Percentiles rank a stretch among this genome's conserved stretches.
Evolutionary conservation across 495 filamentous ascomycete genomes (phyloP).

Genomic region (Diplogelasinospora grovesii): DNA sequence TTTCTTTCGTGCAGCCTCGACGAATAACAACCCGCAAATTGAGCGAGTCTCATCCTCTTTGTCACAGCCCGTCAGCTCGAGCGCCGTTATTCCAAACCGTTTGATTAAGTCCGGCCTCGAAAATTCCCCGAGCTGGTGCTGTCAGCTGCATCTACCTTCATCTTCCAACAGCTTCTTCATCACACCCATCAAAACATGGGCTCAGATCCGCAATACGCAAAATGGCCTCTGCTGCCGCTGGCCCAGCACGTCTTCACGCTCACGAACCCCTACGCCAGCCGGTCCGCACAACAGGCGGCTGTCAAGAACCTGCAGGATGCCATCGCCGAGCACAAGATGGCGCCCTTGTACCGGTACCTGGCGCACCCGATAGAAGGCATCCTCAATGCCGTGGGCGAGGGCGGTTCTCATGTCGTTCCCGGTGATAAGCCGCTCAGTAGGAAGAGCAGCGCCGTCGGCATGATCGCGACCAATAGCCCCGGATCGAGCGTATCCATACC

Average conservation of each 20-base stretch:
- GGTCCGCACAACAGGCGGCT: constrained; percentile 60
- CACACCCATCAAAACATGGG: constrained; percentile 55
- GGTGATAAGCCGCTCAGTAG: constrained; percentile 46
- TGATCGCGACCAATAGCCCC: constrained; percentile 63
- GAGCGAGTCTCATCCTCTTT: too few species aligned
- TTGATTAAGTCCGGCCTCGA: too few species aligned
- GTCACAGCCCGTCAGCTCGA: too few species aligned
- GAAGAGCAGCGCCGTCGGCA: constrained; percentile 56
- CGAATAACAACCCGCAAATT: too few species aligned
- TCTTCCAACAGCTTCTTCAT: neutral
- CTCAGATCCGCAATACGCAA: constrained; percentile 92
- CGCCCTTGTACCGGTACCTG: constrained; percentile 89
- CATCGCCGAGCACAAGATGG: constrained; percentile 91
- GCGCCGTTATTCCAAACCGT: too few species aligned
- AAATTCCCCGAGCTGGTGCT: too few species aligned
- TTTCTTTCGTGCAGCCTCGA: too few species aligned
- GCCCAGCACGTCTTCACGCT: constrained; percentile 96
- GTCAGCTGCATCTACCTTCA: constrained; percentile 1
- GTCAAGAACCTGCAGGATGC: constrained; percentile 85
- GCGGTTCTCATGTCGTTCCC: constrained; percentile 44
- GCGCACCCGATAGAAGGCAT: constrained; percentile 92
- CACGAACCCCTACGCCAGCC: constrained; percentile 75
- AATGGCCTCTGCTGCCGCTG: constrained; percentile 85
- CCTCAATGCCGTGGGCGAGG: constrained; percentile 71
- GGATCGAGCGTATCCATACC: constrained; percentile 59